Percentiles rank a stretch among this genome's conserved stretches.
Conservation (phyloP, 352 stramenopile species). For the Pythium coloratum region DNA sequence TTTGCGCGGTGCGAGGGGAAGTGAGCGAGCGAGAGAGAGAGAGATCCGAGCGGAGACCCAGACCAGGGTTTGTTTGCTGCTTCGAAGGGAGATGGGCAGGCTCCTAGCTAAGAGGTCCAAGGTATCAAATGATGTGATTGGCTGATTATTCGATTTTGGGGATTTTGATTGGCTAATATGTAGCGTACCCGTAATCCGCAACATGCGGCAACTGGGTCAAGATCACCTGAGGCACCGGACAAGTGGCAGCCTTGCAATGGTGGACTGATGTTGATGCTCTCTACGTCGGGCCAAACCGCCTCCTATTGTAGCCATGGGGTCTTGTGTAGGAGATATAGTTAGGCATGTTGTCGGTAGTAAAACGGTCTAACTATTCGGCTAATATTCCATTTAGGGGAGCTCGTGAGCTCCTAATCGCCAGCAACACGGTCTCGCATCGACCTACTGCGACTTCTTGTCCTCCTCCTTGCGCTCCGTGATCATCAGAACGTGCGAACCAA, state of each 20-base stretch:
- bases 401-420: background rate
- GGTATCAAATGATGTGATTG: constrained; percentile 8
- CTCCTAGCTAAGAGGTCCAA: background rate
- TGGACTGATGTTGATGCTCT: background rate
- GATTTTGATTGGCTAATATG: constrained; percentile 5
- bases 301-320: background rate
- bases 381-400: background rate
- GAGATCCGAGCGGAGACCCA: background rate
- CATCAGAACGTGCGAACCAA: constrained; percentile 77
- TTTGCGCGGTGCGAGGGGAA: background rate
- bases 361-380: background rate
- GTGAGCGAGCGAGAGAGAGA: background rate
- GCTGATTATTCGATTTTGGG: background rate
- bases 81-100: constrained; percentile 18
- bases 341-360: background rate
- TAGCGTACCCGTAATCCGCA: constrained; percentile 1
- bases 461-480: constrained; percentile 59
- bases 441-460: constrained; percentile 27
- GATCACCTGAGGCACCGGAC: constrained; percentile 1
- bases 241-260: background rate
- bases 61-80: constrained; percentile 6
- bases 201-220: background rate
- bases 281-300: background rate
- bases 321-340: too few relatives aligned
- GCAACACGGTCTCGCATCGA: background rate